Conservation (phyloP, 176 grass and related monocot species). For the Poa pratensis region DNA sequence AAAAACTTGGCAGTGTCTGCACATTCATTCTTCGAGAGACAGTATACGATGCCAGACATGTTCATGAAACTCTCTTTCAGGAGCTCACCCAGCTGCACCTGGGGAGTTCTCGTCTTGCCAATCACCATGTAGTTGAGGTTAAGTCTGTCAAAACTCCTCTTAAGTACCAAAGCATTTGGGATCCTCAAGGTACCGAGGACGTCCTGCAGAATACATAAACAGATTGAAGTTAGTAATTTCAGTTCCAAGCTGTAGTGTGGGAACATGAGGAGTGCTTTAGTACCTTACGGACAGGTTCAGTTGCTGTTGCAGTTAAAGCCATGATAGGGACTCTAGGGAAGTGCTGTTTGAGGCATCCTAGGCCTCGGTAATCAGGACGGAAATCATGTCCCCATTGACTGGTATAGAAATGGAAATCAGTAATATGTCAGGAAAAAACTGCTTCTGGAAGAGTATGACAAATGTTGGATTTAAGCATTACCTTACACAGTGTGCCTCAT, state of each 20-base stretch:
- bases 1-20: constrained; percentile 80
- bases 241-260: constrained; percentile 2
- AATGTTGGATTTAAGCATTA: constrained; percentile 40
- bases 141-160: constrained; percentile 83
- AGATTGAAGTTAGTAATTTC: constrained; percentile 5
- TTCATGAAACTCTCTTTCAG: constrained; percentile 75
- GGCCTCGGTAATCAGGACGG: constrained; percentile 78
- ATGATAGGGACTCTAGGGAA: constrained; percentile 81
- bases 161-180: constrained; percentile 66
- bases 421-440: neutral
- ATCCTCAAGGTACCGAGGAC: constrained; percentile 67
- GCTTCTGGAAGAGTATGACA: constrained; percentile 17
- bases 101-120: constrained; percentile 61
- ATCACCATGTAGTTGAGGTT: constrained; percentile 85
- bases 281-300: constrained; percentile 76
- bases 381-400: constrained; percentile 99
- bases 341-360: constrained; percentile 91
- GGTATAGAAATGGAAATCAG: constrained; percentile 33
- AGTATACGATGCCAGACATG: constrained; percentile 83
- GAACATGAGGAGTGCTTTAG: neutral
- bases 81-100: constrained; percentile 76
- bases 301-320: constrained; percentile 95
- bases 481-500: constrained; percentile 98
- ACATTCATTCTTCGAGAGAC: constrained; percentile 91
- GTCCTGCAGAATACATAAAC: constrained; percentile 60